These are phyloP conservation scores for Pleurotus ostreatus DNA, from an alignment of 768 basidiomycete species.

Conservation along the genomic window DNA sequence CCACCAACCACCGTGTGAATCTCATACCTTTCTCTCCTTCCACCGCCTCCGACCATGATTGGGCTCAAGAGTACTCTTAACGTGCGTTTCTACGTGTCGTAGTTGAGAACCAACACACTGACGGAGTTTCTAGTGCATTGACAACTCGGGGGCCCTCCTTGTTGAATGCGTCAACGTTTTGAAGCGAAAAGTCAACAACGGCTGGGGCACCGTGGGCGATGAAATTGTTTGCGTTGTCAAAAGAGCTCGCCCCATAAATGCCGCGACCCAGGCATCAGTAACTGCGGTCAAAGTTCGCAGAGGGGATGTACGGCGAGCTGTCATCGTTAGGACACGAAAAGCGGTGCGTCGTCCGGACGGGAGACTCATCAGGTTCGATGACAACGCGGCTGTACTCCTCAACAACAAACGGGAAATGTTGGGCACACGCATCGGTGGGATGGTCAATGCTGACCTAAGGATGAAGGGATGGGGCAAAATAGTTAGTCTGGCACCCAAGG, in stretches of 20 bases:
- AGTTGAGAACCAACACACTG: neutral
- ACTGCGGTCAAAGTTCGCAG: conserved; percentile 87
- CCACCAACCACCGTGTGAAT: conserved; percentile 10
- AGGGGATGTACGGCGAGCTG: conserved; percentile 93
- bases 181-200: conserved; percentile 94
- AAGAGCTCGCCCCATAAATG: conserved; percentile 78
- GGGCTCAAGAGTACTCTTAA: conserved; percentile 92
- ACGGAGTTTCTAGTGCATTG: conserved; percentile 67
- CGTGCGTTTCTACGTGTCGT: conserved; percentile 38
- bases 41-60: conserved; percentile 59
- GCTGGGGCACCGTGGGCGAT: conserved; percentile 90
- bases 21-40: conserved; percentile 8
- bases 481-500: conserved; percentile 87
- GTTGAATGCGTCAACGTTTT: conserved; percentile 96
- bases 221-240: conserved; percentile 96
- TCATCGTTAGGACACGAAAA: conserved; percentile 93
- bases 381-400: conserved; percentile 91
- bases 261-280: conserved; percentile 59
- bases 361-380: conserved; percentile 84
- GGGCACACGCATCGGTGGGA: conserved; percentile 90
- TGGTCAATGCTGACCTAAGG: conserved; percentile 87
- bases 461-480: conserved; percentile 96
- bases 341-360: conserved; percentile 84
- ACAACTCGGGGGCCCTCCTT: conserved; percentile 93
- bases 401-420: conserved; percentile 97